A percentile compares a stretch with the other conserved stretches of the same genome.
Evolutionary conservation across 2,329 filamentous ascomycete species (phyloP).

Genomic region (Hymenoscyphus repandus): DNA sequence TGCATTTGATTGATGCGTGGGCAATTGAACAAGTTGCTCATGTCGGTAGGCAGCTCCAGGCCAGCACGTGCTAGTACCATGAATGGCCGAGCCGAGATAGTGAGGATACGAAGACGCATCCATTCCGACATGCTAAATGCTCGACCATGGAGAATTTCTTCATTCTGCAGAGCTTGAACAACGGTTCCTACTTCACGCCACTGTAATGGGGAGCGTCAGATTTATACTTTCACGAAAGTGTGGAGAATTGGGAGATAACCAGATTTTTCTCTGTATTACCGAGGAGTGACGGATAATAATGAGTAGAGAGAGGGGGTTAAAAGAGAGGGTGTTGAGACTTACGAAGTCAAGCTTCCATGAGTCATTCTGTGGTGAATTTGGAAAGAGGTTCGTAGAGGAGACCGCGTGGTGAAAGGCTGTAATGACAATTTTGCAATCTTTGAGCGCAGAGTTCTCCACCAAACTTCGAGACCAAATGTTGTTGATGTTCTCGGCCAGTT

Average conservation of each 20-base stretch:
- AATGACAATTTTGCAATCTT: slow-evolving; percentile 5
- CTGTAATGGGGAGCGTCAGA: no score
- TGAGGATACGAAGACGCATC: slow-evolving; percentile 5
- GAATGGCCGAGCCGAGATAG: slow-evolving; percentile 4
- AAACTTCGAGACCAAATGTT: slow-evolving; percentile 3
- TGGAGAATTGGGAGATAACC: no score
- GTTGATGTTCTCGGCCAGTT: background rate
- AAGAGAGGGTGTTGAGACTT: no score
- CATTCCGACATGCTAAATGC: slow-evolving; percentile 3
- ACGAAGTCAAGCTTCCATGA: slow-evolving; percentile 4
- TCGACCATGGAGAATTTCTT: slow-evolving; percentile 1
- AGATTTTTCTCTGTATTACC: no score
- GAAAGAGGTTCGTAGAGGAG: background rate
- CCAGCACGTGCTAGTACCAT: slow-evolving; percentile 2
- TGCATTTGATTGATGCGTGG: slow-evolving; percentile 1
- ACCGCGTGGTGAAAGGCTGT: slow-evolving; percentile 4
- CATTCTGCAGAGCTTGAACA: slow-evolving; percentile 1
- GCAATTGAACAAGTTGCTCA: background rate
- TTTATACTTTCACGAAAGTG: no score
- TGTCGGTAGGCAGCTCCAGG: background rate
- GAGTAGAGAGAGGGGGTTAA: no score
- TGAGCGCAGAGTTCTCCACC: background rate
- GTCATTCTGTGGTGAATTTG: background rate
- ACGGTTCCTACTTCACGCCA: slow-evolving; percentile 3
- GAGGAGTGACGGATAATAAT: no score